Base-by-base conservation (phyloP, 768 basidiomycete species). In the Boletus speciosus region DNA sequence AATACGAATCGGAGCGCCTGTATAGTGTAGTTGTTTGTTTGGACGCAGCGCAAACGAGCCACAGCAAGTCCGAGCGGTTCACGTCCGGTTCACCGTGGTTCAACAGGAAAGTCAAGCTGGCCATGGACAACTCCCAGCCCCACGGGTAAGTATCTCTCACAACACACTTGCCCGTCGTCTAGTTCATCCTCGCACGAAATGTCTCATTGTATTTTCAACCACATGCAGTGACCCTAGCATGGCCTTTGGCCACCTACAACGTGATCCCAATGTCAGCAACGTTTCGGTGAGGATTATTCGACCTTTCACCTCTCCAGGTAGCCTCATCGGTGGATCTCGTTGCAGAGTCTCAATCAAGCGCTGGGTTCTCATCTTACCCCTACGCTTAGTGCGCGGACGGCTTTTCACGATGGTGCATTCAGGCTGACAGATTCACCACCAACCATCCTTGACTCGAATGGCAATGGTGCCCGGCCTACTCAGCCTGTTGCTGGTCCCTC, bases 181-280 rank as follows among this genome's bases (percentile, higher is more conserved):
- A 35, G 36, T 21, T 23, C 51, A 36, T 19, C 50, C 23, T 19
- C 34, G 39, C 37, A 32, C 54, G 34, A 51, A 32, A 65, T 61
- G 55, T 55, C 57, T 57, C 48, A 59, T 36, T 31, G 21, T 40
- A 52, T 57, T 54, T 50, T 57, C 39, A 31, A 32, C 39, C 68
- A 65, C 62, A 56, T 68, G 37, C 66, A 84, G 82, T 71, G 83
- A 84, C 67, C 71, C 77, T 56, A 72, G 71, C 59, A 84, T 85
- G 81, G 75, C 82, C 64, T 85, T 84, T 75, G 76, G 74, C 56
- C 83, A 83, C 68, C 74, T 85, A 65, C 74, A 76, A 55, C 74
- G 83, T 65, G 82, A 85, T 66, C 73, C 77, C 41, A 80, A 57
- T 31, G 82, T 84, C 68, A 69, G 72, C 73, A 79, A 78, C 65